Evolutionary conservation across 768 basidiomycete species (phyloP), one percentile per base, ranked within the genome.

Genomic region (Mycena vulgaris): DNA sequence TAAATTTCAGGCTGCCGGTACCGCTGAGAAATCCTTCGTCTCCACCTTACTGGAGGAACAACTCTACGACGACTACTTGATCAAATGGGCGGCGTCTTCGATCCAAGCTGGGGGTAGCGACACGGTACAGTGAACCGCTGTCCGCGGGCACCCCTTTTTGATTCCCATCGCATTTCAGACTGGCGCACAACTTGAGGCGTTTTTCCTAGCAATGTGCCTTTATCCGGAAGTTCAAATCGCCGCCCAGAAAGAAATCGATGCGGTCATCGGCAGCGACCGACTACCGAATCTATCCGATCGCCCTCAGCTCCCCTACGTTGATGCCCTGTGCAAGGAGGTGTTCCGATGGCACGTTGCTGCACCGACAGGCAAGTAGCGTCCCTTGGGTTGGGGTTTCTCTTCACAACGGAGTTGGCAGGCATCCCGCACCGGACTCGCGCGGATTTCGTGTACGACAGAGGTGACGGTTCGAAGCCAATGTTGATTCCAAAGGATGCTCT

Each of bases 211-310:
- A 51, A 66, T 77, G 78, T 55, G 70, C 75, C 48, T 79, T 77
- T 21, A 66, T 48, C 59, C 51, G 86, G 77, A 79, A 4, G 78
- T 80, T 5, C 83, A 84, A 60, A 40, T 21, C 5, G 40, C 74
- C 19, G 80, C 82, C 2, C 83, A 84, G 51, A 74, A 78, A 30
- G 80, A 84, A 64, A 42, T 85, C n/a, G 84, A 85, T 58, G 68
- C 58, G 4, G 70, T 82, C 2, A 13, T 83, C 10, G 80, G 80
- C 33, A 71, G 70, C 21, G 78, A 70, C 33, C 49, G 77, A 3
- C 68, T 79, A 5, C 79, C 79, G 0, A 67, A 56, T 25, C 21
- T 76, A 13, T 62, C 59, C 8, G 77, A 78, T 28, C 40, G 67
- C 19, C 37, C 39, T 10, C 13, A 56, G 37, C 57, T 78, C 1